Base-by-base conservation (phyloP, 176 grass and related monocot genomes). In the Oryza coarctata region DNA sequence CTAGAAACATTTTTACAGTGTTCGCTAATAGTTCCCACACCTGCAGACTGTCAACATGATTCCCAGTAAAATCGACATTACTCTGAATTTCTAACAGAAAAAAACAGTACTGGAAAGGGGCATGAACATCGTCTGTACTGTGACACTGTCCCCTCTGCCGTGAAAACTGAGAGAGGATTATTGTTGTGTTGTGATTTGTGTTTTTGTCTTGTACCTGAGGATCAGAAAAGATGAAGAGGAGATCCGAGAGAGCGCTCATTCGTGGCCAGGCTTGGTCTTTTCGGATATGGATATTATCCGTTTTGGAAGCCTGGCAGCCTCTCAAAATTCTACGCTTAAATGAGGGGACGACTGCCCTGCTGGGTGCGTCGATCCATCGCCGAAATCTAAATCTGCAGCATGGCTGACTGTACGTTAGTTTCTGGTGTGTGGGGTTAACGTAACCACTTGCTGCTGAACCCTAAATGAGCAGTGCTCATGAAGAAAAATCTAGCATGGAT, bases 201-300 rank as follows among this genome's bases (percentile, higher is more conserved):
- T 44, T 77, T 44, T 82, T 38, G 73, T 55, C 22, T 70, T 73
- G 63, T 70, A 52, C 74, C 10, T 35, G 50, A 61, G 92, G 92
- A 94, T 94, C 91, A 94, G 92, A 89, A 88, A 81, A 73, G 89
- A 91, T 85, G 80, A 41, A 89, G 86, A 78, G 89, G 86, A 77
- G 80, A 94, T 94, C 70, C 25, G 64, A 79, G 81, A 83, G 70
- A 81, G 67, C 65, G 18, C 74, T 64, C 75, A 71, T 89, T 94
- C 76, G 92, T 94, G 92, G 92, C 58, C 80, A 88, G 65, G 82
- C 82, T 86, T 91, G 61, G 86, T 74, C 89, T 79, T 78, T 83
- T 80, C 28, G 79, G 92, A 94, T 91, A 86, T 87, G 86, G 83
- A 78, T 81, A 94, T 84, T 94, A 94, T 94, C 92, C 80, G 58